phyloP scores from a whole-genome alignment of 208 protist species.

The Leishmania guyanensis region DNA sequence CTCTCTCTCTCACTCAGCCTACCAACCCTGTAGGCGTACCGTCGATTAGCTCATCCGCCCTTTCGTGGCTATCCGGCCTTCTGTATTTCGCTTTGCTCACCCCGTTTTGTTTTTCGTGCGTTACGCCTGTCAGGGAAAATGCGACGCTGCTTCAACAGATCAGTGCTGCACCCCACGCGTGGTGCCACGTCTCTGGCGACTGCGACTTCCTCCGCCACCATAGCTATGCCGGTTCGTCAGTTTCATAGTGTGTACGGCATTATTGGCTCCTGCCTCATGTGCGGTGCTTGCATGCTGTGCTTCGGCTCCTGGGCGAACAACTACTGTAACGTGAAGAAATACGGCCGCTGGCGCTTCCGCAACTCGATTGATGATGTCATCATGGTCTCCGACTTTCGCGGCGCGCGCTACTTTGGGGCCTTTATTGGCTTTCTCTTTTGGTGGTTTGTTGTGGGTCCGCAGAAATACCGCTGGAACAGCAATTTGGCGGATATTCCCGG shows the following conservation, averaged over 20 bases:
- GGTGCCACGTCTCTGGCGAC: constrained; percentile 2
- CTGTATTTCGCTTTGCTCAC: not conserved
- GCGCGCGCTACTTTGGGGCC: constrained; percentile 74
- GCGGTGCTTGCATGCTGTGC: constrained; percentile 71
- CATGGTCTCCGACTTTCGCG: constrained; percentile 83
- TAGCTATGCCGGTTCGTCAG: constrained; percentile 24
- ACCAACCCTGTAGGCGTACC: not conserved
- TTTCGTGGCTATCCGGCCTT: not conserved
- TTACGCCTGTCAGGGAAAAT: constrained; percentile 5
- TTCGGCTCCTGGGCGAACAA: constrained; percentile 89
- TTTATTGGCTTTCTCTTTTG: constrained; percentile 81
- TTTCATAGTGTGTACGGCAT: constrained; percentile 71
- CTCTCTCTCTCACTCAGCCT: not conserved
- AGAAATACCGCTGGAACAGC: constrained; percentile 84
- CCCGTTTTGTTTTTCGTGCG: not conserved
- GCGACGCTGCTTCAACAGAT: constrained; percentile 45
- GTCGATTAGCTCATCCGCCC: not conserved
- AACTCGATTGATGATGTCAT: constrained; percentile 88
- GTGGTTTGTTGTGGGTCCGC: constrained; percentile 85
- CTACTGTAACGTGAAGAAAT: constrained; percentile 84
- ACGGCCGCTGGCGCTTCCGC: constrained; percentile 84
- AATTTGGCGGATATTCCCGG: constrained; percentile 77
- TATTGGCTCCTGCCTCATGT: constrained; percentile 64
- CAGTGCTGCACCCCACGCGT: constrained; percentile 17
- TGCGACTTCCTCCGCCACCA: not conserved